phyloP scores from a whole-genome alignment of 768 basidiomycete species.

The Lactarius quietus region DNA sequence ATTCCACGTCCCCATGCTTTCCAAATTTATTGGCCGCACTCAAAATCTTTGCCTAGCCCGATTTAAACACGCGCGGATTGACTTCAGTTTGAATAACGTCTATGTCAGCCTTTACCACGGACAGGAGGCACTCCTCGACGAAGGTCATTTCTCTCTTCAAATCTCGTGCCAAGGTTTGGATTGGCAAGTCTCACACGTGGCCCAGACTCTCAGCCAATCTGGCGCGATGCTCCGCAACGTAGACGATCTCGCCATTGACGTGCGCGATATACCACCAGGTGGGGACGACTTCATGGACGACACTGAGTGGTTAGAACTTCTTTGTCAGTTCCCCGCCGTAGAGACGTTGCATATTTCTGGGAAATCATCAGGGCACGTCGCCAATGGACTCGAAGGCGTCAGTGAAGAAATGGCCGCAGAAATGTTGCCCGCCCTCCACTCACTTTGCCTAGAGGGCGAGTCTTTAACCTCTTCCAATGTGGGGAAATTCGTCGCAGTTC shows the following conservation, averaged over 20 bases:
- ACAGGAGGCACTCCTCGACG: background rate
- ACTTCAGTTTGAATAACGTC: background rate
- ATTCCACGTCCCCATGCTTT: background rate
- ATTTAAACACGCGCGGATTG: background rate
- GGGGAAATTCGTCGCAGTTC: background rate
- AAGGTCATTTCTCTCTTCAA: background rate
- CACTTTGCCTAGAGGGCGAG: background rate
- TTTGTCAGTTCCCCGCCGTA: slow-evolving; percentile 1
- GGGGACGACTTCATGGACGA: background rate
- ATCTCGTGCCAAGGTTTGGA: background rate
- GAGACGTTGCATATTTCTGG: background rate
- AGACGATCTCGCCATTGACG: background rate
- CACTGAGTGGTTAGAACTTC: background rate
- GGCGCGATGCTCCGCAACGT: background rate
- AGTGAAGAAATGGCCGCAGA: background rate
- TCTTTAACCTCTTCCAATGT: background rate
- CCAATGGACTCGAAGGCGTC: background rate
- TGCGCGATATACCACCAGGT: background rate
- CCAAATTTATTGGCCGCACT: background rate
- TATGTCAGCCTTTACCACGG: background rate
- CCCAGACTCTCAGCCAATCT: background rate
- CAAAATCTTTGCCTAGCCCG: background rate
- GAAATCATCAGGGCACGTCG: background rate
- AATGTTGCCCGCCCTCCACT: background rate
- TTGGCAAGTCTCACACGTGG: slow-evolving; percentile 4